These are phyloP conservation scores for Aspergillaceae sp. DNA, from an alignment of 2,329 filamentous ascomycete genomes.

Conservation along the genomic window DNA sequence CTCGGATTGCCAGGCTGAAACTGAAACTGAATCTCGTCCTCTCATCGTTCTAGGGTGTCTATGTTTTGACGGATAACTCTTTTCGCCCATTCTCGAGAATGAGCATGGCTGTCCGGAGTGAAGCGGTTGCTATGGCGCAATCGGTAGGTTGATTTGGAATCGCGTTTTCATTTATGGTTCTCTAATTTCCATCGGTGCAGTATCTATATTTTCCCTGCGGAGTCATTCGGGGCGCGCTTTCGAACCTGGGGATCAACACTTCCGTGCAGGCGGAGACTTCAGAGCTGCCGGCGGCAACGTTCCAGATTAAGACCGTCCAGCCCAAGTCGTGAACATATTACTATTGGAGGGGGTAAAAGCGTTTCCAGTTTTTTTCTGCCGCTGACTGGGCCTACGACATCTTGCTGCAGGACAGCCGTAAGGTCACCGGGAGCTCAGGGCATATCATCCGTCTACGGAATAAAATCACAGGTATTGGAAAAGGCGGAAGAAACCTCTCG, in stretches of 20 bases:
- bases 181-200: constrained; percentile 34
- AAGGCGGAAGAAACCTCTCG: background rate
- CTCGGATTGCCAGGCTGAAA: no score
- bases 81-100: constrained; percentile 86
- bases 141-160: constrained; percentile 50
- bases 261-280: constrained; percentile 84
- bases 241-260: constrained; percentile 82
- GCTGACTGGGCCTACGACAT: background rate
- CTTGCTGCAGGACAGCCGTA: background rate
- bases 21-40: background rate
- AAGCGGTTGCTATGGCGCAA: constrained; percentile 66
- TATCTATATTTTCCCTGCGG: constrained; percentile 95
- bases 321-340: constrained; percentile 50
- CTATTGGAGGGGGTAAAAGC: constrained; percentile 6
- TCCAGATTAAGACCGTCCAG: constrained; percentile 84
- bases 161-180: no score
- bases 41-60: constrained; percentile 59
- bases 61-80: constrained; percentile 85
- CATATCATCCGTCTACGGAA: background rate
- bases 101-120: constrained; percentile 69
- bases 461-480: background rate
- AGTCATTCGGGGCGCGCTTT: constrained; percentile 80
- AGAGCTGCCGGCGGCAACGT: constrained; percentile 80
- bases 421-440: background rate
- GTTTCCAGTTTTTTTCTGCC: background rate